A percentile compares a stretch with the other conserved stretches of the same genome.
phyloP scores from a whole-genome alignment of 208 protist species.

The Plasmodiophora brassicae region DNA sequence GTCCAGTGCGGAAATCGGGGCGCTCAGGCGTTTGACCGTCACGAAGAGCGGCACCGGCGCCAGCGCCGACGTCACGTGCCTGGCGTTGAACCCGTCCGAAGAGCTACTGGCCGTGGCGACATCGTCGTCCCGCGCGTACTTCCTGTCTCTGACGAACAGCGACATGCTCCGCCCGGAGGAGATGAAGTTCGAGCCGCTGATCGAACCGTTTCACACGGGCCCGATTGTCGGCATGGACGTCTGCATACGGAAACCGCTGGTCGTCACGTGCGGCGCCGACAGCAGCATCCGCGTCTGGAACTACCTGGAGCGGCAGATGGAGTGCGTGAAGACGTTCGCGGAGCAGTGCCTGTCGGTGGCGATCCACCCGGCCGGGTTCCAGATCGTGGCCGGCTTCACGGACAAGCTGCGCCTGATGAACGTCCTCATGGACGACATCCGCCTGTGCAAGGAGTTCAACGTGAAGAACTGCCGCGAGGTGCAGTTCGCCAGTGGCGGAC shows the following conservation, averaged over 20 bases:
- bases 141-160: conserved; percentile 20
- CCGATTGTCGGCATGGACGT: conserved; percentile 71
- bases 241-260: conserved; percentile 82
- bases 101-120: background rate
- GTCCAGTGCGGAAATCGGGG: background rate
- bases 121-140: background rate
- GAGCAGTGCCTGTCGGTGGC: conserved; percentile 82
- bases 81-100: background rate
- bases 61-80: background rate
- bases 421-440: conserved; percentile 86
- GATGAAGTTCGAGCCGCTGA: conserved; percentile 71
- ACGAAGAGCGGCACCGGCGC: background rate
- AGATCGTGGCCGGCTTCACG: conserved; percentile 83
- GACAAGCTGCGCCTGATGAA: conserved; percentile 90
- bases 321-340: conserved; percentile 78
- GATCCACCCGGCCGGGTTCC: conserved; percentile 87
- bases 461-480: conserved; percentile 79
- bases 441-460: conserved; percentile 80
- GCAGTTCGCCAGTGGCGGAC: conserved; percentile 84
- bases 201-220: conserved; percentile 73
- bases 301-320: conserved; percentile 81
- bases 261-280: conserved; percentile 82
- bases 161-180: conserved; percentile 29
- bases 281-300: conserved; percentile 79
- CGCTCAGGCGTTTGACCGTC: background rate